Conservation (phyloP, 176 grass and related monocot genomes). For the Cocos nucifera region DNA sequence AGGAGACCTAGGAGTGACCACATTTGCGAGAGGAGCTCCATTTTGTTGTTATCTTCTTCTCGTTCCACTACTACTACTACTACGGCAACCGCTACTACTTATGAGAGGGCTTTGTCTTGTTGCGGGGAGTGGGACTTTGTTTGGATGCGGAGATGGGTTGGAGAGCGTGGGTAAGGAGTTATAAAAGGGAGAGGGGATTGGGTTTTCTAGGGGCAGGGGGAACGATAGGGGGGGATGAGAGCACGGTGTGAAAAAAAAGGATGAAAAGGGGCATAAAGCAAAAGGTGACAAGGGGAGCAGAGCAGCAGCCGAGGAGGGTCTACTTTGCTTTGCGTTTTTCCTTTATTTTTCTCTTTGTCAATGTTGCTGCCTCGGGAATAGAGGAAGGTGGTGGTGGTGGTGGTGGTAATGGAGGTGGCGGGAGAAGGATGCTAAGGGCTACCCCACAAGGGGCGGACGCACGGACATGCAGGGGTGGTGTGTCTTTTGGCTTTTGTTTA, state of each 20-base stretch:
- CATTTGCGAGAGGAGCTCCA: conserved; percentile 94
- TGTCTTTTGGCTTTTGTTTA: no score
- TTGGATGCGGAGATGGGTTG: background rate
- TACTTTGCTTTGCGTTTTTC: background rate
- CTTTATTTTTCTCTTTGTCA: conserved; percentile 6
- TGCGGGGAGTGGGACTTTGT: background rate
- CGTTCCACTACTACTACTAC: background rate
- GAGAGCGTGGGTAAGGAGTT: conserved; percentile 7
- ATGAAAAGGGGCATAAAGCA: conserved; percentile 26
- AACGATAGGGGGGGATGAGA: no score
- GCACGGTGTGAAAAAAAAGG: background rate
- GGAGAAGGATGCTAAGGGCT: background rate
- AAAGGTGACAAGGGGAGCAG: conserved; percentile 13
- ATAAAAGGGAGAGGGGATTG: conserved; percentile 1
- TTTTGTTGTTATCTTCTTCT: conserved; percentile 5
- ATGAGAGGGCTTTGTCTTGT: background rate
- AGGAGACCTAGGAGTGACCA: conserved; percentile 94
- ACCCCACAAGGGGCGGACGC: background rate
- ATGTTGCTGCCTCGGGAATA: conserved; percentile 1
- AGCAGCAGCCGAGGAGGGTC: background rate
- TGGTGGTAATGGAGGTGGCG: background rate
- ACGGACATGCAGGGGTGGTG: no score
- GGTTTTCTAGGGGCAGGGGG: no score
- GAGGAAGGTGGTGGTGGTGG: background rate
- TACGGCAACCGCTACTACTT: background rate